phyloP scores from a whole-genome alignment of 1,284 basidiomycete genomes.

The Trichosporon sp. region DNA sequence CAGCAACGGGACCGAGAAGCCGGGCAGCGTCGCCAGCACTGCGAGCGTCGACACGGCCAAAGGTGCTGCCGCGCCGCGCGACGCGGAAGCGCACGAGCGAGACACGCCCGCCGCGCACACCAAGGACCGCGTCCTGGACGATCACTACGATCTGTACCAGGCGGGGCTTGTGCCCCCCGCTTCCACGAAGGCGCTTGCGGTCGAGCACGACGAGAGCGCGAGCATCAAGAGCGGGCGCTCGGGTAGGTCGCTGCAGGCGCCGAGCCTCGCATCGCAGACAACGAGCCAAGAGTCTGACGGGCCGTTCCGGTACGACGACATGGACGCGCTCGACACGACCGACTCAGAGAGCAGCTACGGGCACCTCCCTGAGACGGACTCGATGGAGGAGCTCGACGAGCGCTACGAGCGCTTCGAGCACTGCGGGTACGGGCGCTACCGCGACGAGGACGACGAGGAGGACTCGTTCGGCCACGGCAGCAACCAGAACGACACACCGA shows the following conservation, averaged over 20 bases:
- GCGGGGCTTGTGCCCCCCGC: neutral
- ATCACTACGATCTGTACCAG: neutral
- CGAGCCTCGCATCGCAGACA: neutral
- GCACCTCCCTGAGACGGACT: neutral
- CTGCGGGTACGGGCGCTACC: neutral
- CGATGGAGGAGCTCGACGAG: neutral
- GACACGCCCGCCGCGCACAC: neutral
- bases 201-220: neutral
- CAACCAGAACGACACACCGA: neutral
- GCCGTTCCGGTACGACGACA: neutral
- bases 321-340: neutral
- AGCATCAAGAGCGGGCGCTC: neutral
- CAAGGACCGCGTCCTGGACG: neutral
- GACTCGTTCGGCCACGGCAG: neutral
- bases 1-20: neutral
- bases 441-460: neutral
- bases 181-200: neutral
- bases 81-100: neutral
- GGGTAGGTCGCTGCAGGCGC: neutral
- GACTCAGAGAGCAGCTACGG: slow-evolving; percentile 1
- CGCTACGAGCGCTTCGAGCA: neutral
- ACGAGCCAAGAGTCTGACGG: neutral
- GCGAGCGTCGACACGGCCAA: neutral
- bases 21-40: neutral
- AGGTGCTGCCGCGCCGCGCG: neutral